phyloP scores from a whole-genome alignment of 768 basidiomycete species.

The Gelatoporia subvermispora region DNA sequence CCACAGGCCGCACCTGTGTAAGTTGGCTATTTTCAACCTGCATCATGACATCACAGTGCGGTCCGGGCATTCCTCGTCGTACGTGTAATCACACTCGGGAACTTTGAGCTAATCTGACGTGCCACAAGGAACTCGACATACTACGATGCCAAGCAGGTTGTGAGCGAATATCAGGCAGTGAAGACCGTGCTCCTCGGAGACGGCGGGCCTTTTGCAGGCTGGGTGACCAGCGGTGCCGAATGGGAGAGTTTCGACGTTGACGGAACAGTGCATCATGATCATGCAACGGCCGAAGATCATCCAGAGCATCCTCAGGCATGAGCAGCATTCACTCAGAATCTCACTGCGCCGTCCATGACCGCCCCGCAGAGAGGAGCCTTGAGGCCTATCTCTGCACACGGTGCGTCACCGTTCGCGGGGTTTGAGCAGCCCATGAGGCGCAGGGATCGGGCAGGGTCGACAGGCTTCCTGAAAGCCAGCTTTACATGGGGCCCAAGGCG shows the following conservation, averaged over 20 bases:
- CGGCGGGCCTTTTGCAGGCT: constrained; percentile 51
- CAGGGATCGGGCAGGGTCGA: not conserved
- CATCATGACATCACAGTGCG: constrained; percentile 27
- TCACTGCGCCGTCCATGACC: too few relatives aligned
- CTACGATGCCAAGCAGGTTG: constrained; percentile 36
- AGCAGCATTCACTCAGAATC: too few relatives aligned
- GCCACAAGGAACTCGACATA: constrained; percentile 29
- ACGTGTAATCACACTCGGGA: not conserved
- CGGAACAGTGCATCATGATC: constrained; percentile 4
- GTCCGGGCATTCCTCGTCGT: constrained; percentile 13
- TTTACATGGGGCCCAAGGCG: not conserved
- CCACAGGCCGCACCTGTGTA: constrained; percentile 47
- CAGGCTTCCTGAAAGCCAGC: not conserved
- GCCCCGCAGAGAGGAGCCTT: too few relatives aligned
- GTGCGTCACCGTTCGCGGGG: not conserved
- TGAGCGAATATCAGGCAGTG: constrained; percentile 43
- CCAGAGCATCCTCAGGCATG: too few relatives aligned
- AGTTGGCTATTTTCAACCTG: constrained; percentile 48
- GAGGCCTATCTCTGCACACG: not conserved
- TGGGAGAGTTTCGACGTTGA: constrained; percentile 47
- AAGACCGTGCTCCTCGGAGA: constrained; percentile 43
- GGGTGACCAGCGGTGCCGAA: constrained; percentile 49
- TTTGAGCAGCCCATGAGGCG: not conserved
- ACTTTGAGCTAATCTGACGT: not conserved
- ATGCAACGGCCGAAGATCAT: not conserved